These are phyloP conservation scores for Silene conica DNA, from an alignment of 148 eudicot species.

Conservation along the genomic window DNA sequence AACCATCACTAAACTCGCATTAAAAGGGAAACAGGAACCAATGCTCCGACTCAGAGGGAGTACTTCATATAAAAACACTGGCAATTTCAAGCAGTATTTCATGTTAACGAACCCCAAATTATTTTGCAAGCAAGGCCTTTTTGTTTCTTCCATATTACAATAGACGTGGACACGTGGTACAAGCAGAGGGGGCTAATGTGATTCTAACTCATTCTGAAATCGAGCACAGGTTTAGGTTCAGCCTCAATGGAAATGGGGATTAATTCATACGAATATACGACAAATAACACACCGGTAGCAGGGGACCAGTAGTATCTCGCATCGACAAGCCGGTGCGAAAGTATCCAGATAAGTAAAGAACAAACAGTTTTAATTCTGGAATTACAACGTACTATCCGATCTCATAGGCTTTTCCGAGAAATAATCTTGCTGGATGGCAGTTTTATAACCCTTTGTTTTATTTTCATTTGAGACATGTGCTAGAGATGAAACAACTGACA, in stretches of 20 bases:
- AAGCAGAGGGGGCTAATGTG: not conserved
- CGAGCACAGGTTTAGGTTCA: no score
- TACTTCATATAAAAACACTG: not conserved
- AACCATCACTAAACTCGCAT: no score
- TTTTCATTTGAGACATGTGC: not conserved
- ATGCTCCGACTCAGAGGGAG: no score
- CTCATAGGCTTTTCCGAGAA: not conserved
- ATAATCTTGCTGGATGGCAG: not conserved
- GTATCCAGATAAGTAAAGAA: not conserved
- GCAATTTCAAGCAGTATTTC: not conserved
- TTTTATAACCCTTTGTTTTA: no score
- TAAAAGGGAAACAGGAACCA: no score
- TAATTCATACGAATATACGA: no score
- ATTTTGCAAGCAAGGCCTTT: not conserved
- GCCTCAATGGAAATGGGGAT: no score
- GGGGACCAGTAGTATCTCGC: no score
- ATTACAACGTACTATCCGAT: not conserved
- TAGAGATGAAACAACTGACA: not conserved
- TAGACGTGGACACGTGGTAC: not conserved
- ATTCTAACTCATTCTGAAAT: no score
- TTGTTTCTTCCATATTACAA: not conserved
- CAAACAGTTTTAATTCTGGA: not conserved
- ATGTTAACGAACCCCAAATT: not conserved
- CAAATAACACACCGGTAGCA: no score
- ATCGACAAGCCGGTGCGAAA: not conserved